A percentile compares a stretch with the other conserved stretches of the same genome.
Evolutionary conservation across 2,329 filamentous ascomycete genomes (phyloP).

Genomic region (Grosmannia clavigera): DNA sequence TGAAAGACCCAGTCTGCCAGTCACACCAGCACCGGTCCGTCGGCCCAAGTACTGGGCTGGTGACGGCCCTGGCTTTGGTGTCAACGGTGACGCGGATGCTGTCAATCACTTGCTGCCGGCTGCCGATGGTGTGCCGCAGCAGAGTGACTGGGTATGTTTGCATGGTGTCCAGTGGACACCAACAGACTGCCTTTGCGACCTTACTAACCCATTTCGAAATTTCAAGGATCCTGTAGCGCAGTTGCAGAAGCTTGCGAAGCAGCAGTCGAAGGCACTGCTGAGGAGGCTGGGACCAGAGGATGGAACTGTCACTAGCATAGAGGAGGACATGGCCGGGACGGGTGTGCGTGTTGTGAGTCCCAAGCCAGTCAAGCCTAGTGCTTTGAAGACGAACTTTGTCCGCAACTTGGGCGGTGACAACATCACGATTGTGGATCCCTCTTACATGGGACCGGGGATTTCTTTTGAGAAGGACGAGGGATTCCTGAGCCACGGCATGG

Average conservation of each 20-base stretch:
- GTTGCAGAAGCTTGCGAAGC: constrained; percentile 56
- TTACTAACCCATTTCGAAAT: constrained; percentile 38
- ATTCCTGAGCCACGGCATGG: constrained; percentile 20
- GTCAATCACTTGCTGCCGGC: constrained; percentile 48
- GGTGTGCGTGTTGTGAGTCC: constrained; percentile 24
- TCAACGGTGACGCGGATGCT: constrained; percentile 33
- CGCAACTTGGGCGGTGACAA: constrained; percentile 13
- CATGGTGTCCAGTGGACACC: constrained; percentile 37
- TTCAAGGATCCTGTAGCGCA: constrained; percentile 56
- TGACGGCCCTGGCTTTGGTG: constrained; percentile 25
- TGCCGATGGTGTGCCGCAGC: constrained; percentile 73
- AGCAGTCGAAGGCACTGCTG: constrained; percentile 51
- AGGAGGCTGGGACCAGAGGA: constrained; percentile 31
- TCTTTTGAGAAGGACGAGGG: constrained; percentile 40
- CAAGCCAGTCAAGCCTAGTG: constrained; percentile 19
- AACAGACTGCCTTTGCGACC: constrained; percentile 38
- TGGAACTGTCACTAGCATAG: constrained; percentile 10
- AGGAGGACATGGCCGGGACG: constrained; percentile 24
- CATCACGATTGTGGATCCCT: constrained; percentile 21
- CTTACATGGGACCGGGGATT: constrained; percentile 36
- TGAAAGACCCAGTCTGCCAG: constrained; percentile 78
- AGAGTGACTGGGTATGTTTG: constrained; percentile 89
- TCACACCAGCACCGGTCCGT: constrained; percentile 73
- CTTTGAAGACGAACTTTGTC: constrained; percentile 15
- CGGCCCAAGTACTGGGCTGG: constrained; percentile 55